phyloP scores from a whole-genome alignment of 2,329 filamentous ascomycete genomes.

The Magnaporthiopsis poae region DNA sequence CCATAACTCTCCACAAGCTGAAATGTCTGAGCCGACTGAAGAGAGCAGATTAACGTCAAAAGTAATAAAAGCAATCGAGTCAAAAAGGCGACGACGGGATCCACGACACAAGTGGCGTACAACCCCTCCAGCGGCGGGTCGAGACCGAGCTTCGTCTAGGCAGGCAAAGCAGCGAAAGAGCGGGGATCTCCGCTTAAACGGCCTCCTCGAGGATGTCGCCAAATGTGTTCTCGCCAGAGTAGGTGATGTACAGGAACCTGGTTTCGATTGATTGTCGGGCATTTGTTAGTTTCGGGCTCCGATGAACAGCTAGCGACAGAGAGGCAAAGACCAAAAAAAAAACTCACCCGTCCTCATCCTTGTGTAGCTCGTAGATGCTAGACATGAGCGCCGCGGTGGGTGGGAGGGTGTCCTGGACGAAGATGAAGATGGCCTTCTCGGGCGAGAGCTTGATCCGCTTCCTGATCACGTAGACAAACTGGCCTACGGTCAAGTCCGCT shows the following conservation, averaged over 20 bases:
- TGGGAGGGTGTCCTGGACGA: constrained; percentile 94
- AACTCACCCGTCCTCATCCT: constrained; percentile 62
- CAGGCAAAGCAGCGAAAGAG: constrained; percentile 1
- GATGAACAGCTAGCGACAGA: background rate
- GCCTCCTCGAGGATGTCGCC: constrained; percentile 33
- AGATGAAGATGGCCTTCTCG: constrained; percentile 99
- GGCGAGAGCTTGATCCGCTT: constrained; percentile 99
- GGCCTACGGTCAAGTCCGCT: constrained; percentile 91
- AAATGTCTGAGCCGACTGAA: background rate
- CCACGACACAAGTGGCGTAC: background rate
- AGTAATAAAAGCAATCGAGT: background rate
- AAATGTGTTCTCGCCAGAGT: constrained; percentile 99
- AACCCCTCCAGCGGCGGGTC: background rate
- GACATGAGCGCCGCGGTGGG: constrained; percentile 97
- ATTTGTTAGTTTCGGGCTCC: background rate
- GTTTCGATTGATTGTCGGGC: background rate
- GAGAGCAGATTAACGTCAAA: background rate
- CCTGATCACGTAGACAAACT: constrained; percentile 98
- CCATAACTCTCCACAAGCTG: background rate
- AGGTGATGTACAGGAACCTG: constrained; percentile 97
- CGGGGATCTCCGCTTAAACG: background rate
- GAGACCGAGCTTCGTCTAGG: background rate
- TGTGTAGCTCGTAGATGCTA: constrained; percentile 99
- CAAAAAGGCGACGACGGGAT: background rate
- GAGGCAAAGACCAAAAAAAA: constrained; percentile 1